Conservation (phyloP, 2,329 filamentous ascomycete genomes). For the Ascosphaera pollenicola region DNA sequence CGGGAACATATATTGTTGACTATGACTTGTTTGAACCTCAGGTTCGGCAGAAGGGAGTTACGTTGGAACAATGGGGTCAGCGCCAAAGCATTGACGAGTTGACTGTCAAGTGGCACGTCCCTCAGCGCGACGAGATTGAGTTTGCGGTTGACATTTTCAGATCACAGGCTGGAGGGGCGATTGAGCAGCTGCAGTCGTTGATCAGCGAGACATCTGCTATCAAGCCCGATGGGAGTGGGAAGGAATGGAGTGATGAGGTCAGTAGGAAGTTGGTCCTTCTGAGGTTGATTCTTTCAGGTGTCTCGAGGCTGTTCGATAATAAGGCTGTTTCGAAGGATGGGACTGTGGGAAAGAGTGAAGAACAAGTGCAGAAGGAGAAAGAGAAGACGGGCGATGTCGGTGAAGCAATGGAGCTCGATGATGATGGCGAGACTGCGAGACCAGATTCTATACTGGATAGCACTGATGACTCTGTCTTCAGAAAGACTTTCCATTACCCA, state of each 20-base stretch:
- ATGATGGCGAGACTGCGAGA: constrained; percentile 13
- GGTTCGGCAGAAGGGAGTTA: constrained; percentile 46
- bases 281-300: constrained; percentile 70
- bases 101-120: constrained; percentile 79
- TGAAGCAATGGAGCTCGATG: constrained; percentile 7
- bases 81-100: constrained; percentile 52
- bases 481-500: constrained; percentile 70
- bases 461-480: constrained; percentile 38
- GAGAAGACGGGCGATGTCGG: constrained; percentile 25
- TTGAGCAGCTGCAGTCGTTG: constrained; percentile 53
- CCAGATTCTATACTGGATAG: constrained; percentile 31
- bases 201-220: constrained; percentile 63
- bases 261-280: constrained; percentile 74
- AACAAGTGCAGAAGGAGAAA: constrained; percentile 17
- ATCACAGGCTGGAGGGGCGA: constrained; percentile 55
- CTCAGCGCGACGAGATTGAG: constrained; percentile 54
- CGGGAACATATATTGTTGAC: constrained; percentile 82
- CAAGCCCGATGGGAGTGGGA: constrained; percentile 83
- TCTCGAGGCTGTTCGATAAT: constrained; percentile 75
- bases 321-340: constrained; percentile 39
- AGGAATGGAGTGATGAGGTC: constrained; percentile 97
- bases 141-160: constrained; percentile 84
- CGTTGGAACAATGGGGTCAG: constrained; percentile 65
- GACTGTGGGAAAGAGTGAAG: constrained; percentile 18
- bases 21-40: constrained; percentile 70